Base-by-base conservation (phyloP, 2,329 filamentous ascomycete genomes). In the Exophiala sp. region DNA sequence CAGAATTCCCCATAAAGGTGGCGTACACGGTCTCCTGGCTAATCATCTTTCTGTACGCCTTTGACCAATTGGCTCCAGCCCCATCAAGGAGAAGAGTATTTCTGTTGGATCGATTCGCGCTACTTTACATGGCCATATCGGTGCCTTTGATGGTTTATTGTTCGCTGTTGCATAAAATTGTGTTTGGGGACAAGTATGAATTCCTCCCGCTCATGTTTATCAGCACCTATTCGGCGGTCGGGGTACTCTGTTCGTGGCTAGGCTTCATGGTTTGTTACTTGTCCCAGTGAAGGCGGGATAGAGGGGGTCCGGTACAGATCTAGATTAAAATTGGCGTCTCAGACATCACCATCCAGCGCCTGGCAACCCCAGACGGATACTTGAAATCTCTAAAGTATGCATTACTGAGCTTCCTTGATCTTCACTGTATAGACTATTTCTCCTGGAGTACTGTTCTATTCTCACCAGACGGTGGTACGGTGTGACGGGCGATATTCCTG, bases 121-220 rank as follows among this genome's bases (percentile, higher is more conserved):
- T 93, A 11, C 70, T 95, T 8, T 98, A 97, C 66, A 91, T 95
- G 62, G 83, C 86, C 0, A 73, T 96, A 52, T 88, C 89, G 62
- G 89, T 97, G 52, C 93, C 91, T 8, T 71, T 97, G 56, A 88
- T 97, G 48, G 69, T 84, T 1, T 98, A 98, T 69, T 90, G 87
- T 67, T 95, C 89, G 9, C 68, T 96, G 43, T 58, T 93, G 6
- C 93, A 98, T 67, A 78, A 81, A 41, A 67, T 91, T n/a, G 71
- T 94, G 3, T 96, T 95, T 70, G 89, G 89, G 0, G 78, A 81
- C 62, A 80, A 74, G 56, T 88, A 86, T 62, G 88, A 96, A 69
- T 98, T 97, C 67, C 70, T 98, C 47, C 93, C 93, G 21, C 73
- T 97, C 60, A 97, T 98, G 91, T 93, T 97, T 65, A 96, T 84